phyloP scores from a whole-genome alignment of 805 yeast genomes.

The Spathaspora arborariae region DNA sequence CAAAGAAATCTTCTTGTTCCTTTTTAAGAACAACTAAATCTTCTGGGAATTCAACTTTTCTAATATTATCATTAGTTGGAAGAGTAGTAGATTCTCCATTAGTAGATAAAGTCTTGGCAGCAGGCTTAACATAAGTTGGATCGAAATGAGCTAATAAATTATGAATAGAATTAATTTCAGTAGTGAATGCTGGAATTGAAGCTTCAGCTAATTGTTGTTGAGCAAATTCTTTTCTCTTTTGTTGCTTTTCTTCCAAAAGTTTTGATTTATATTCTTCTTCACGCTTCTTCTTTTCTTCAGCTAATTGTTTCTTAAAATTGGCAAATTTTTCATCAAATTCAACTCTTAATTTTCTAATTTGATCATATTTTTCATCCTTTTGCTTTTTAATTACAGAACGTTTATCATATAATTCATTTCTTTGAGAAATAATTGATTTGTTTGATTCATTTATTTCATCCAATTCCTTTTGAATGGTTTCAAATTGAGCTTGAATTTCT shows the following conservation, averaged over 20 bases:
- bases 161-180: conserved; percentile 75
- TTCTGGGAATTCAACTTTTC: conserved; percentile 60
- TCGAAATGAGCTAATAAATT: conserved; percentile 70
- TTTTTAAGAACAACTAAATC: conserved; percentile 61
- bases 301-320: conserved; percentile 63
- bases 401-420: conserved; percentile 58
- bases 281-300: conserved; percentile 65
- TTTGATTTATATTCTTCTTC: conserved; percentile 61
- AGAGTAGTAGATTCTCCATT: conserved; percentile 14
- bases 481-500: conserved; percentile 67
- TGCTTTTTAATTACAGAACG: conserved; percentile 64
- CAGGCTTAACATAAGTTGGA: conserved; percentile 61
- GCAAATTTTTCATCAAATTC: conserved; percentile 75
- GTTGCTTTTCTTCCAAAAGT: conserved; percentile 49
- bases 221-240: conserved; percentile 51
- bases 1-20: conserved; percentile 57
- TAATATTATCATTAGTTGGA: conserved; percentile 22
- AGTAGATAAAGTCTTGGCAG: conserved; percentile 25
- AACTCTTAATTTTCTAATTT: conserved; percentile 63
- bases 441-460: conserved; percentile 59
- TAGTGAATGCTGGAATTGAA: conserved; percentile 77
- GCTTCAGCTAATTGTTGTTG: conserved; percentile 72
- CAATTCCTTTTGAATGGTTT: conserved; percentile 63
- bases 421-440: conserved; percentile 62
- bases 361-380: conserved; percentile 64